These are phyloP conservation scores for Pestalotiopsis sp. DNA, from an alignment of 2,329 filamentous ascomycete species.

Conservation along the genomic window DNA sequence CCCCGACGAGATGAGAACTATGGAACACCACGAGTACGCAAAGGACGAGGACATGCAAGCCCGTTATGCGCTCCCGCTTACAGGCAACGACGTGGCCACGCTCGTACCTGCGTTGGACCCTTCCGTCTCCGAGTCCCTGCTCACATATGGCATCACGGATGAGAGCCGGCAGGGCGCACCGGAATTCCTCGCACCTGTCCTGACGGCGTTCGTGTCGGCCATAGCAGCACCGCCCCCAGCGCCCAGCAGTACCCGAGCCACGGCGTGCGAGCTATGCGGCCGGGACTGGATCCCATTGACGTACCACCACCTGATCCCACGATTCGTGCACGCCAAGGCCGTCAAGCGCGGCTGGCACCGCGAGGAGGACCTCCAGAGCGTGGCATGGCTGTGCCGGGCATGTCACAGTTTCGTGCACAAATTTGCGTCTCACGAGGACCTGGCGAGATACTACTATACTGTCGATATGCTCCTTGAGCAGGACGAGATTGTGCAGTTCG, in stretches of 20 bases:
- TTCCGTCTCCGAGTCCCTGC: constrained; percentile 67
- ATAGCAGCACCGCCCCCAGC: constrained; percentile 66
- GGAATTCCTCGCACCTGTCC: constrained; percentile 64
- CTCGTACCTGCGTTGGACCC: constrained; percentile 60
- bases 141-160: constrained; percentile 67
- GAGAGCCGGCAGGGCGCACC: constrained; percentile 44
- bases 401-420: constrained; percentile 84
- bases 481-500: constrained; percentile 74
- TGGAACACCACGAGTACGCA: constrained; percentile 58
- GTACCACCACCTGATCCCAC: constrained; percentile 88
- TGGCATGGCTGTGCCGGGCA: constrained; percentile 84
- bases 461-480: constrained; percentile 71
- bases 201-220: constrained; percentile 64
- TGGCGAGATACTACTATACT: constrained; percentile 74
- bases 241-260: constrained; percentile 57
- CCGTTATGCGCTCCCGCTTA: constrained; percentile 61
- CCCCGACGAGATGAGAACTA: constrained; percentile 60
- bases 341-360: constrained; percentile 80
- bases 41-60: constrained; percentile 51
- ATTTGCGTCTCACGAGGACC: constrained; percentile 74
- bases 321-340: constrained; percentile 74
- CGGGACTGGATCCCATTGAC: constrained; percentile 76
- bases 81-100: constrained; percentile 48
- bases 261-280: constrained; percentile 75
- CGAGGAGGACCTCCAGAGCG: constrained; percentile 74